Base-by-base conservation (phyloP, 106 monocot species). In the Amphibolis antarctica region DNA sequence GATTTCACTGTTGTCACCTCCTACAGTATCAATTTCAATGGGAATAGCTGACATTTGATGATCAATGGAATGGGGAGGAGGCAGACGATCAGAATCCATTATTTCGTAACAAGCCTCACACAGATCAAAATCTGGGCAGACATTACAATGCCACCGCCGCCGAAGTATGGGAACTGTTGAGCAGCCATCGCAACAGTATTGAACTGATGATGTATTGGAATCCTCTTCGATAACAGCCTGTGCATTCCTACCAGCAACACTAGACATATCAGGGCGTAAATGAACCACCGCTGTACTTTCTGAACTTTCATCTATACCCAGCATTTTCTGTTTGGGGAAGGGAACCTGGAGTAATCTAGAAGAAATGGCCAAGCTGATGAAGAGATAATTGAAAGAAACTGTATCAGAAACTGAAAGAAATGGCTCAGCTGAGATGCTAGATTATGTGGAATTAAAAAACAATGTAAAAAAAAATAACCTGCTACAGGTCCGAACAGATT, bases 181-280 rank as follows among this genome's bases (percentile, higher is more conserved):
- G 67, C 98, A 98, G n/a, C 98, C 98, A 85, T 98, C 98, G 75
- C 98, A 98, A 48, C 84, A 91, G 61, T 98, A 98, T 69, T 98
- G 98, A 47, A 98, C 98, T 20, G 91, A 91, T 27, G 91, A 87
- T 42, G 84, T 78, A 51, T 74, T 54, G 62, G 86, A 77, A 72
- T 98, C 98, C 46, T 98, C 98, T 75, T 98, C 98, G 55, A 85
- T 80, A 78, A 98, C 79, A 55, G 78, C 66, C 47, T 87, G 86
- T 59, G 79, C 64, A 81, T 85, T 98, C 54, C 78, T 77, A 66
- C 73, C 65, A 54, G 75, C 45, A 47, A 70, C 28, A 73, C 58
- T 53, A 42, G 65, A 47, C 28, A 54, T 26, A 86, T 75, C 82
- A 70, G 83, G 72, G 57, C 70, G 72, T 63, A 62, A 43, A 31